Percentiles rank a stretch among this genome's conserved stretches.
phyloP scores from a whole-genome alignment of 2,329 filamentous ascomycete genomes.

The Claviceps africana region DNA sequence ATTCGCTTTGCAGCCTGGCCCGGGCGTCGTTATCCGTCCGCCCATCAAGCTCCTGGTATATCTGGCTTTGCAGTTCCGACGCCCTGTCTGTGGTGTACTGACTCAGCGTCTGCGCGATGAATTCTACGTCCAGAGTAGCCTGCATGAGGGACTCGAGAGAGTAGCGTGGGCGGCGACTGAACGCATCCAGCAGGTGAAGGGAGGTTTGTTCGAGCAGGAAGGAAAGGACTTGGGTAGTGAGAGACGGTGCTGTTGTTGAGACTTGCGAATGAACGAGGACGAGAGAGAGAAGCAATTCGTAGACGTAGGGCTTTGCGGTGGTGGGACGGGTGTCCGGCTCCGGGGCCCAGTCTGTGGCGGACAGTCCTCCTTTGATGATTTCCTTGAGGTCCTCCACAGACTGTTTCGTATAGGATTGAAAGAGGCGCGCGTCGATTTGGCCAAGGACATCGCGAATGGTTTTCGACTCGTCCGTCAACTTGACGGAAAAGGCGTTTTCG shows the following conservation, averaged over 20 bases:
- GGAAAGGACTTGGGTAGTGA: slow-evolving; percentile 71
- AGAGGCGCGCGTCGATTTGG: slow-evolving; percentile 83
- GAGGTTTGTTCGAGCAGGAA: slow-evolving; percentile 76
- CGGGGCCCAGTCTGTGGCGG: slow-evolving; percentile 58
- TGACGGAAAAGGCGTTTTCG: slow-evolving; percentile 85
- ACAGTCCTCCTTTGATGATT: slow-evolving; percentile 62
- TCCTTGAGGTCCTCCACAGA: slow-evolving; percentile 51
- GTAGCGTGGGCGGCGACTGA: slow-evolving; percentile 54
- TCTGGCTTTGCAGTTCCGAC: slow-evolving; percentile 68
- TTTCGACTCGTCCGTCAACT: slow-evolving; percentile 84
- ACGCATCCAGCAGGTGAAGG: slow-evolving; percentile 65
- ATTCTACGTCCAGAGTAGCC: slow-evolving; percentile 93
- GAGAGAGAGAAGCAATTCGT: slow-evolving; percentile 68
- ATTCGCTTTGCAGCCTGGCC: slow-evolving; percentile 64
- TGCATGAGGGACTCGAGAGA: slow-evolving; percentile 79
- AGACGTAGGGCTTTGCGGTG: slow-evolving; percentile 77
- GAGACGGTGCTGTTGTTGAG: slow-evolving; percentile 59
- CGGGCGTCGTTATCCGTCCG: slow-evolving; percentile 82
- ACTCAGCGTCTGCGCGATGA: slow-evolving; percentile 82
- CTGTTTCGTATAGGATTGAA: slow-evolving; percentile 80
- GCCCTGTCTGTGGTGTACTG: slow-evolving; percentile 80
- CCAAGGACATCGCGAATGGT: slow-evolving; percentile 80
- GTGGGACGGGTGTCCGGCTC: slow-evolving; percentile 42
- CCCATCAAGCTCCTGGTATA: slow-evolving; percentile 81
- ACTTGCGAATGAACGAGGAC: slow-evolving; percentile 89